phyloP scores from a whole-genome alignment of 2,329 filamentous ascomycete genomes.

The Biscogniauxia sp. region DNA sequence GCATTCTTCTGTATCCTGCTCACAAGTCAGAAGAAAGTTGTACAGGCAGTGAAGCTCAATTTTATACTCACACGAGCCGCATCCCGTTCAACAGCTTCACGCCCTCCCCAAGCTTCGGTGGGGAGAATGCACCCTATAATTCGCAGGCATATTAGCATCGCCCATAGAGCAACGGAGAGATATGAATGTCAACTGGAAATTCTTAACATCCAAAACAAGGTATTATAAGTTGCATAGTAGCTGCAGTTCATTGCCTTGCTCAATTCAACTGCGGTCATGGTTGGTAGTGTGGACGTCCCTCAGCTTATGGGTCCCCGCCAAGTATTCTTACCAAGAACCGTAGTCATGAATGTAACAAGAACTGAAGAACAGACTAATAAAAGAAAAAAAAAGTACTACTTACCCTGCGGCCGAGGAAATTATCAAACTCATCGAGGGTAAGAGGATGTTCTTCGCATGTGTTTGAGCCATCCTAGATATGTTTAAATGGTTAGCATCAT shows the following conservation, averaged over 20 bases:
- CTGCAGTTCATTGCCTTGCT: conserved; percentile 1
- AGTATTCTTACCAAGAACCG: not conserved
- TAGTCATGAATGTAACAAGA: not conserved
- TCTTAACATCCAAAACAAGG: not conserved
- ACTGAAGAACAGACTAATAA: not conserved
- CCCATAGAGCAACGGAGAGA: not conserved
- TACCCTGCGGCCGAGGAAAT: conserved; percentile 52
- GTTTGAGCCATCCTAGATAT: conserved; percentile 47
- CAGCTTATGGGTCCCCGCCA: not conserved
- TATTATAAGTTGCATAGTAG: not conserved
- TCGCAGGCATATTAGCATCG: not conserved
- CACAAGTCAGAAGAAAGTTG: conserved; percentile 7
- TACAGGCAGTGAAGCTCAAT: not conserved
- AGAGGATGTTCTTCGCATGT: conserved; percentile 51
- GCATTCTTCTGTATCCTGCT: conserved; percentile 55
- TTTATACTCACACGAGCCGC: conserved; percentile 50
- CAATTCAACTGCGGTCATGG: not conserved
- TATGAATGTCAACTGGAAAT: not conserved
- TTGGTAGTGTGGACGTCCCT: not conserved
- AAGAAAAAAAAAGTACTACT: conserved; percentile 22
- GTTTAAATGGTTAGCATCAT: conserved; percentile 4
- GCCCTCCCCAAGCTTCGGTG: conserved; percentile 41
- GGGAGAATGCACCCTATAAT: conserved; percentile 51
- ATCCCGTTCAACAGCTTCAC: conserved; percentile 49
- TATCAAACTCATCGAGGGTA: conserved; percentile 54